Base-by-base conservation (phyloP, 2,329 filamentous ascomycete species). In the Exophiala bonariae region DNA sequence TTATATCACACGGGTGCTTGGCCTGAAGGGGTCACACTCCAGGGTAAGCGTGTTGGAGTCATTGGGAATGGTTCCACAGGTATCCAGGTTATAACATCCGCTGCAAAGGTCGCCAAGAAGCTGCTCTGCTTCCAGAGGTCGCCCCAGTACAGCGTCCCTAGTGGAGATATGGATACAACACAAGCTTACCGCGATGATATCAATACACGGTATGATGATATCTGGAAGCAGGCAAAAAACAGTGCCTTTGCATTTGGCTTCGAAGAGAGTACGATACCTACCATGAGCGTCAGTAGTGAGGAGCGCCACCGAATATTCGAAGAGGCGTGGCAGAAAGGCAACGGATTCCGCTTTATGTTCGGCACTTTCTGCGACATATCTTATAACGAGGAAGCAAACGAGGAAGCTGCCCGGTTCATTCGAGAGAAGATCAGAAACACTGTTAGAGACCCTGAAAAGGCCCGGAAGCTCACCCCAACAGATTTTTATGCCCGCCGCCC, bases 71-170 rank as follows among this genome's bases (percentile, higher is more conserved):
- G 82, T 1, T 78, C 34, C 6, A 47, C 36, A 2, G 82, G 82
- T 1, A 75, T 85, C 2, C 82, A 86, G 55, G 75, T 83, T 34
- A 73, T 76, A 0, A 82, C 86, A 52, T 79, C 79, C 37, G 78
- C 76, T 61, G 78, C 74, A 2, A 75, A 76, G 2, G 61, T 71
- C 5, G 79, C 74, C 0, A 72, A 68, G 26, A n/a, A 41, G 11
- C 36, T 56, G 4, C 20, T 43, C 4, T 30, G 30, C 17, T 53
- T 52, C 38, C 48, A 51, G 32, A 23, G 48, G n/a, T 6, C 14
- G 3, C 40, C 51, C 20, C 47, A 50, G 32, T 55, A 53, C 40
- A 44, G 39, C 34, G 49, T 53, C n/a, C 45, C 49, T 10, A 35
- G 39, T 33, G 41, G 41, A 8, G 46, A 57, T n/a, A 22, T 39